Evolutionary conservation across 1,284 basidiomycete species (phyloP).

Genomic region (Veloboletus limbatus): DNA sequence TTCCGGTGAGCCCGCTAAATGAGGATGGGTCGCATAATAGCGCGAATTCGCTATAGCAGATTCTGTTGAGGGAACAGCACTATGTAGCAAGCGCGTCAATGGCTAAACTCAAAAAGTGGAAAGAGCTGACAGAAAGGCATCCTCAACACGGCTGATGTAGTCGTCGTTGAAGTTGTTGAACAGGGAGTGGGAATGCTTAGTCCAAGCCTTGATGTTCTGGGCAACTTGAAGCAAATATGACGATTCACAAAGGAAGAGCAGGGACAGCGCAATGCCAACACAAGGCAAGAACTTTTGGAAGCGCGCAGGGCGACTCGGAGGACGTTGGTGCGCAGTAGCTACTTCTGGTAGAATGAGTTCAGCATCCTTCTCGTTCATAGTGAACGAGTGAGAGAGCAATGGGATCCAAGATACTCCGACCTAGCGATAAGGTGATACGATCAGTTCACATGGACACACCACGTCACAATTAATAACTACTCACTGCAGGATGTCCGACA

Average conservation of each 20-base stretch:
- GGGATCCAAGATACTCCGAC: no score
- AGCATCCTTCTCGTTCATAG: conserved; percentile 10
- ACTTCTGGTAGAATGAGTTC: conserved; percentile 12
- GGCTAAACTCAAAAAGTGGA: neutral
- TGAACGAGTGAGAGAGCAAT: no score
- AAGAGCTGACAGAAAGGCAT: conserved; percentile 27
- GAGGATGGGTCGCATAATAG: conserved; percentile 63
- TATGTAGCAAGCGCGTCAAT: conserved; percentile 14
- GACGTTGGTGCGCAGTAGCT: neutral
- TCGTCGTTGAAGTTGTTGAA: conserved; percentile 10
- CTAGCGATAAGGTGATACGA: no score
- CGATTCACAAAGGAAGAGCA: conserved; percentile 14
- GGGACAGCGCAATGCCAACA: conserved; percentile 6
- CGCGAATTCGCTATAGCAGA: conserved; percentile 43
- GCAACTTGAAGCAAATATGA: conserved; percentile 2
- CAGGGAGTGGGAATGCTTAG: conserved; percentile 3
- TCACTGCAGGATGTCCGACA: no score
- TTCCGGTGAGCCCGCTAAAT: conserved; percentile 65
- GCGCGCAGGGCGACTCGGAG: neutral
- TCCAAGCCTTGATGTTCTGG: conserved; percentile 8
- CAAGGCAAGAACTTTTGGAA: conserved; percentile 7
- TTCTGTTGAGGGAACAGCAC: conserved; percentile 23
- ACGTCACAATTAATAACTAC: no score
- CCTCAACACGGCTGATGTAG: conserved; percentile 21
- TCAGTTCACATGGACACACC: no score